Base-by-base conservation (phyloP, 306 rosid species). In the Abrus precatorius region DNA sequence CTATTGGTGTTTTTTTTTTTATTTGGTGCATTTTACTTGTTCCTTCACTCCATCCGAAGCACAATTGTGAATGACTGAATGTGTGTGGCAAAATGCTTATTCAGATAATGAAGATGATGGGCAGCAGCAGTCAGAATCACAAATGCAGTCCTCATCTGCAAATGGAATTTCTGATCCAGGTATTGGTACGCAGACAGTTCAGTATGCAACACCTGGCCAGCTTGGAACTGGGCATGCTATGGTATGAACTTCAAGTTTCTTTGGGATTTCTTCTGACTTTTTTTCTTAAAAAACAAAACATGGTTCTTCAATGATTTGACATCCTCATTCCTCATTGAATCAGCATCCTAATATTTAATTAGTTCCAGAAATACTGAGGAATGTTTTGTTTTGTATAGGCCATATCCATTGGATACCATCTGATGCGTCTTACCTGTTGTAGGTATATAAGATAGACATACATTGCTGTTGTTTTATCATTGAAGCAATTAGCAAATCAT, bases 101-200 rank as follows among this genome's bases (percentile, higher is more conserved):
- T 29, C 88, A 89, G 95, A 92, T 80, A 90, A 80, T 72, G 97
- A 89, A 75, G 80, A 85, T 75, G 92, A 89, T 75, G 93, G 80
- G 75, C 91, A 83, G 74, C 90, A 84, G 74, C 87, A 83, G 77
- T 70, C 92, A 45, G 91, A 87, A 54, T 82, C 95, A 60, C 91
- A 82, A 75, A 71, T 76, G 80, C 88, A 80, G 45, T 80, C 97
- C 64, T 74, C 92, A 63, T 78, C 91, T 67, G 78, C 76, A 36
- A 80, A 87, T 80, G 92, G 88, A 82, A 69, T 89, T 80, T 81
- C 89, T 66, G 87, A 86, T 81, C 78, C 91, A 11, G 87, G 76
- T 64, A 65, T 83, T 50, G 47, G 84, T 72, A 47, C 84, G 43
- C 85, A 87, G 79, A 85, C 72, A 80, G 78, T 76, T 80, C 95